Evolutionary conservation across 441 rosid genomes (phyloP), one percentile per base, ranked within the genome.

Genomic region (Adansonia rubrostipa): DNA sequence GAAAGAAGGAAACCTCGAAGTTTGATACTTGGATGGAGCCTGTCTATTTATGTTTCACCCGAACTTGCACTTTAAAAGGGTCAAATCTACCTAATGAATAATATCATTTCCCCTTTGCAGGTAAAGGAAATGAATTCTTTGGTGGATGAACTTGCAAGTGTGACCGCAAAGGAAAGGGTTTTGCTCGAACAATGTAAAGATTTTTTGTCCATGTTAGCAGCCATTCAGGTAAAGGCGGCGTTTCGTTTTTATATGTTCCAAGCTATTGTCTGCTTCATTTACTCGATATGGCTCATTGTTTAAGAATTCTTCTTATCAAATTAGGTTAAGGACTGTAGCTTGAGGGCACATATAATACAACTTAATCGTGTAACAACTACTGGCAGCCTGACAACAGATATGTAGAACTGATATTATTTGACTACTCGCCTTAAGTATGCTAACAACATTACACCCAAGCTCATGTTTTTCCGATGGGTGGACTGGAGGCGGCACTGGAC

Each of bases 271-370:
- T 44, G 61, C 76, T 44, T 42, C 42, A 33, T 64, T 74, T 54
- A 65, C 64, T 80, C 10, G 58, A 17, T n/a, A 17, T 22, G 24
- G 69, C 65, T 53, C 51, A 11, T 6, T 3, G 0, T 9, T 3
- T 1, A 67, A 61, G 66, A n/a, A 11, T 9, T 14, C n/a, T 62
- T 22, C 45, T 62, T 61, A 65, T 60, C 44, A 57, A 78, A 13
- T 62, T 87, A 91, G 95, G 92, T 89, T 56, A 91, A 85, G 70
- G 86, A 85, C 77, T 84, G 88, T 80, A 91, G 93, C 91, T 81
- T 88, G 89, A 88, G 91, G 81, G 87, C 93, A 50, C 93, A 91
- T 78, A 81, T 88, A 80, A 80, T 89, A 78, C 92, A 88, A 81
- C 87, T 83, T 79, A 87, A 86, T 74, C 84, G 82, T 24, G 79